Base-by-base conservation (phyloP, 2,329 filamentous ascomycete genomes). In the Cordyceps javanica region DNA sequence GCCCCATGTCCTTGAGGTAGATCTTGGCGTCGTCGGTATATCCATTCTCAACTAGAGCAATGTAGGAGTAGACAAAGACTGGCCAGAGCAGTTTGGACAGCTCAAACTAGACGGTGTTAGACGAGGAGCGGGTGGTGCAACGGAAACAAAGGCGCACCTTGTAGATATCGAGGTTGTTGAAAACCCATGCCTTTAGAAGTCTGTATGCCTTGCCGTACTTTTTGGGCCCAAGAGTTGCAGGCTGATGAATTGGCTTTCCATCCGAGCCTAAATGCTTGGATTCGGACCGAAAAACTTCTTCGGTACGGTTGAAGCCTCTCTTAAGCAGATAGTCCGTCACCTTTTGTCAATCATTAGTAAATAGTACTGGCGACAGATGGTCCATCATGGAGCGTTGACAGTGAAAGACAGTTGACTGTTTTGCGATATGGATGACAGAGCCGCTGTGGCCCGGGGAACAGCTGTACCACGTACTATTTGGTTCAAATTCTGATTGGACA, bases 241-340 rank as follows among this genome's bases (percentile, higher is more conserved):
- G 82, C 54, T 78, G 76, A 49, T 85, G 80, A 34, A 93, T 82
- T 2, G 91, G 90, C 59, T 88, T 84, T 9, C 91, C 92, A 69
- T 91, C 90, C 23, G 87, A 81, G 58, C 93, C 90, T 42, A 94
- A 81, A 64, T 91, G 86, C 25, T 89, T 86, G 1, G 92, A 96
- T 72, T 99, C 94, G 71, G 91, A 88, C 44, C 94, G 85, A 55
- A 99, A 89, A 69, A 94, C 90, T 21, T 93, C 90, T 72, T 99
- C 94, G 1, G 94, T 97, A 25, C 89, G 83, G 55, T 87, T 91
- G 72, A 97, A 99, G 0, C 94, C 94, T 64, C 97, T 92, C 72
- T 99, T 99, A 2, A 91, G 84, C 1, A 99, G 80, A 71, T 99
- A 99, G 66, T 99, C 94, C 9, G 96, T 92, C 3, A 99, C 82